Evolutionary conservation across 495 filamentous ascomycete genomes (phyloP).

Genomic region (Elasticomyces elasticus): DNA sequence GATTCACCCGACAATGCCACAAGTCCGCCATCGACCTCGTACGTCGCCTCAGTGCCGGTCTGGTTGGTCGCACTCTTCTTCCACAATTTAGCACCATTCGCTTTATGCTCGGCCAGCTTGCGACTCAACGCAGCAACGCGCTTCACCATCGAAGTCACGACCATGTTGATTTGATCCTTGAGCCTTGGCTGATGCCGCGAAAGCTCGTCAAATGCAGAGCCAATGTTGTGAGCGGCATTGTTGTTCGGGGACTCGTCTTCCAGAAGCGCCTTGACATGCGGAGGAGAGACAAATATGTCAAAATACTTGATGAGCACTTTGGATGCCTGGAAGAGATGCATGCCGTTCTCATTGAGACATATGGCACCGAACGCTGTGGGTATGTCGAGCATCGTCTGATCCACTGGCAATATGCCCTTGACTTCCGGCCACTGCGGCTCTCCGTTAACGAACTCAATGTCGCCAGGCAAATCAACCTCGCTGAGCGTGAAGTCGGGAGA

Average conservation of each 20-base stretch:
- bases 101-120: constrained; percentile 52
- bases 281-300: constrained; percentile 85
- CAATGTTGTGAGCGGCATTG: constrained; percentile 55
- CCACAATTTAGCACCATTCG: constrained; percentile 73
- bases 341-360: constrained; percentile 78
- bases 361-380: constrained; percentile 87
- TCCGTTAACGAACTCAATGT: constrained; percentile 10
- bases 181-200: constrained; percentile 84
- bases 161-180: constrained; percentile 65
- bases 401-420: constrained; percentile 66
- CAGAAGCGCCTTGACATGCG: constrained; percentile 74
- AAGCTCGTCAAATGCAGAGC: constrained; percentile 84
- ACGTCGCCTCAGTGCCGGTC: constrained; percentile 26
- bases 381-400: constrained; percentile 76
- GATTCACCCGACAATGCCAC: constrained; percentile 14
- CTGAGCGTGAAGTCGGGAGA: constrained; percentile 7
- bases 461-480: constrained; percentile 22
- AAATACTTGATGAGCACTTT: constrained; percentile 75
- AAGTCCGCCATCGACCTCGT: constrained; percentile 44
- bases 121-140: constrained; percentile 62
- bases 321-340: constrained; percentile 80
- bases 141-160: constrained; percentile 72
- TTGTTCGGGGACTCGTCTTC: constrained; percentile 40
- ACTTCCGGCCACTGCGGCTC: constrained; percentile 38
- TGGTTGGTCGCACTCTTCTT: constrained; percentile 34